A percentile compares a stretch with the other conserved stretches of the same genome.
Evolutionary conservation across 2,329 filamentous ascomycete genomes (phyloP).

Genomic region (Amauroascus verrucosus): DNA sequence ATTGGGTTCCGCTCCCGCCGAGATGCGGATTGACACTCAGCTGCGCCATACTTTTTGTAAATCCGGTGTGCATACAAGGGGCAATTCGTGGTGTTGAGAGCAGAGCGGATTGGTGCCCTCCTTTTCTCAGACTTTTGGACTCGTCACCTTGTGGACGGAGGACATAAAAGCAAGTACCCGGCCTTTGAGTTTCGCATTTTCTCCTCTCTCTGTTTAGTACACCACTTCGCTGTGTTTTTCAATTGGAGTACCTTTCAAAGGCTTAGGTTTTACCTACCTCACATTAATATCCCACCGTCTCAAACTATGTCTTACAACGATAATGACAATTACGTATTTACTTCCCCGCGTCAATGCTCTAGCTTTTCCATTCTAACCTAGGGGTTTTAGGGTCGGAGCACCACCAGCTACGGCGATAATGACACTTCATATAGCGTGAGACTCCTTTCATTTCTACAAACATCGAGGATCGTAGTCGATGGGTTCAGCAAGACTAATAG

Average conservation of each 20-base stretch:
- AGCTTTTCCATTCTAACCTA: neutral
- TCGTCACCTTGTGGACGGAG: neutral
- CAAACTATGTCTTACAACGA: constrained; percentile 14
- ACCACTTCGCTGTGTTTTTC: neutral
- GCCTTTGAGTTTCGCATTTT: neutral
- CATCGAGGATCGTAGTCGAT: neutral
- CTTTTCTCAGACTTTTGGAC: neutral
- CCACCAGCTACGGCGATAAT: constrained; percentile 3
- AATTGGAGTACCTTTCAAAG: neutral
- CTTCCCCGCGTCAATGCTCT: neutral
- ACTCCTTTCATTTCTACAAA: neutral
- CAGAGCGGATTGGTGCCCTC: constrained; percentile 7
- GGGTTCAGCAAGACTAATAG: neutral
- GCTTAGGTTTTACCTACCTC: neutral
- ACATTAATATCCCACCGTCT: neutral
- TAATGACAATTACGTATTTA: constrained; percentile 10
- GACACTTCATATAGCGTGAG: constrained; percentile 6
- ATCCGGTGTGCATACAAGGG: neutral
- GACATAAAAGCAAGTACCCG: constrained; percentile 4
- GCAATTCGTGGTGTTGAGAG: neutral
- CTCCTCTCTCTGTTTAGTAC: neutral
- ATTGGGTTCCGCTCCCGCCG: neutral
- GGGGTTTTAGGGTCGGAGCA: constrained; percentile 3
- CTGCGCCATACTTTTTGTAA: constrained; percentile 1
- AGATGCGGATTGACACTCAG: neutral